Evolutionary conservation across 169 alveolate species (phyloP), one percentile per base, ranked within the genome.

Genomic region (Plasmodium coatneyi): DNA sequence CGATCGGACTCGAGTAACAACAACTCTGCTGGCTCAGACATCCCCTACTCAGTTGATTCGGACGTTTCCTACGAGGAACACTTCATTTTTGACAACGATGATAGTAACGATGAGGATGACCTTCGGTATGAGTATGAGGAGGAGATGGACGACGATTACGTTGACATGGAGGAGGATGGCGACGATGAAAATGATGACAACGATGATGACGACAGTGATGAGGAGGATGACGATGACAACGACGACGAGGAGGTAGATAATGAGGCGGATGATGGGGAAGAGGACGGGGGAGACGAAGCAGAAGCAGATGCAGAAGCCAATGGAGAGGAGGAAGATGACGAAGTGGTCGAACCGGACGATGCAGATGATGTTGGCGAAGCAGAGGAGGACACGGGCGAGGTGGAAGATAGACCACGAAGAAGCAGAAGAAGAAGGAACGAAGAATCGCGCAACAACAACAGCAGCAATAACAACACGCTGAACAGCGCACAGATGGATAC

Each of bases 121-220:
- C 60, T 89, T 56, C 74, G 80, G 7, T 78, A 89, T 39, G 94
- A 89, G 34, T 89, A 89, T 70, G 94, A 89, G 49, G 94, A 89
- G 46, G 94, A 89, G 60, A 79, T 89, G 94, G 94, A 89, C 43
- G 94, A 89, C 43, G 94, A 89, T 78, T 89, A 89, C 32, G 34
- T 79, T 39, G 89, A 89, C 43, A 87, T 66, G 36, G 76, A 46
- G 14, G 82, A 72, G 19, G 93, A 54, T 2, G 80, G 32, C 1
- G 49, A 86, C 6, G 80, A 43, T 9, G 81, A 10, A 2, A 78
- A 83, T 7, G 83, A 83, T 19, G 78, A 25, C 3, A 12, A 1
- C 19, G 78, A 80, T 4, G 87, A 22, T 0, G 78, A 80, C 5
- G 87, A 19, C 2, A 74, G 30, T 5, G 72, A 80, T 7, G 72